Evolutionary conservation across 805 yeast species (phyloP), one percentile per base, ranked within the genome.

Genomic region (Phaffomyces antillensis): DNA sequence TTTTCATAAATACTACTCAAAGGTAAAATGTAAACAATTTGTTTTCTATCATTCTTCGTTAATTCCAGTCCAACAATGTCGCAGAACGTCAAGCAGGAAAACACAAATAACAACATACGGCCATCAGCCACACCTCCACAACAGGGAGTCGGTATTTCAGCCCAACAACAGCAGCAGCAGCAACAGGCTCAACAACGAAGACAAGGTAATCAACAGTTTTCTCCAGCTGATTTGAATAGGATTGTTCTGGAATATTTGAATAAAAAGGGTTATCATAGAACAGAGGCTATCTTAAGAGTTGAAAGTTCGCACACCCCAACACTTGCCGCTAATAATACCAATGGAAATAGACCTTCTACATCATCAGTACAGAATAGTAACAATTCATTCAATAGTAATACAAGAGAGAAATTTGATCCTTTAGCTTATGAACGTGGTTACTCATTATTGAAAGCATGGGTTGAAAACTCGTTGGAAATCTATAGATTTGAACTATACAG

Each of bases 231-330:
- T 62, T 72, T 93, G 60, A 91, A 90, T 63, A 72, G 93, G 51
- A 87, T 93, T 59, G 98, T 93, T 31, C 71, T 93, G 56, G 99
- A 93, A 56, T 93, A 91, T 56, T 73, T 93, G 53, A 85, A 82
- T 62, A 91, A 93, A 58, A 89, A 90, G 62, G 99, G 99, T 3
- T 93, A 88, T 59, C 90, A 86, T 54, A 80, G 83, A 53, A 91
- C 99, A 0, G 99, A 93, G 62, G 89, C 96, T 3, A 86, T 90
- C 83, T 73, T 93, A 41, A 77, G 99, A 50, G 79, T 89, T 49
- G 99, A 93, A 62, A 77, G 83, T 51, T 73, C 87, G 1, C 80
- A 83, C 47, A 73, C 81, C 0, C 68, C 70, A 4, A 73, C 82
- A 0, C 68, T 78, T 15, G 71, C 35, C 17, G 8, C 18, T n/a